phyloP scores from a whole-genome alignment of 768 basidiomycete species.

The Paxillus involutus region DNA sequence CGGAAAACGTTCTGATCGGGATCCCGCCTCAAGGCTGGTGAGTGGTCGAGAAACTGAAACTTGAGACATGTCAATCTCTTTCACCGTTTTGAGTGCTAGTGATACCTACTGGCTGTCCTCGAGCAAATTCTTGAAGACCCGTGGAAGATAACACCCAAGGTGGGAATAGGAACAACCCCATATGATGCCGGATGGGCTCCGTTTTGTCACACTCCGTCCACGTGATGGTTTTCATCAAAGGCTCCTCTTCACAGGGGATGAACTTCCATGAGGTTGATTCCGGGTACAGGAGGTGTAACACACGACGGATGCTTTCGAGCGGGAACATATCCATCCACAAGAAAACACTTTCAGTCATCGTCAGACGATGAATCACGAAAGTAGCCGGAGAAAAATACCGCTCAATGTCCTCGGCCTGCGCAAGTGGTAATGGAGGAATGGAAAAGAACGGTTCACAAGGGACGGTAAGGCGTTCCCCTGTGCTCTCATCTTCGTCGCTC shows the following conservation, averaged over 20 bases:
- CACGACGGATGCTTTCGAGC: conserved; percentile 47
- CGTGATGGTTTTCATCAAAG: conserved; percentile 23
- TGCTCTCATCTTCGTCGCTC: conserved; percentile 38
- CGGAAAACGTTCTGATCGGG: conserved; percentile 10
- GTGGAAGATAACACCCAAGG: conserved; percentile 38
- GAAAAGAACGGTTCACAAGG: conserved; percentile 42
- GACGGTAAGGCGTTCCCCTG: conserved; percentile 43
- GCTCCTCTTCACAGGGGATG: conserved; percentile 18
- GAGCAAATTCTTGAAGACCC: conserved; percentile 36
- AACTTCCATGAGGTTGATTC: conserved; percentile 32
- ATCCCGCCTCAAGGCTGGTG: conserved; percentile 5
- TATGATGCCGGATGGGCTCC: conserved; percentile 10
- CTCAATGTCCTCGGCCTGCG: conserved; percentile 40
- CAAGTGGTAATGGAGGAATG: conserved; percentile 33
- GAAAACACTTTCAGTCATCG: conserved; percentile 34
- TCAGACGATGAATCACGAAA: conserved; percentile 1
- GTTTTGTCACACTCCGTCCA: conserved; percentile 28
- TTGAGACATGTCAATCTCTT: conserved; percentile 4
- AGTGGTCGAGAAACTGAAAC: conserved; percentile 27
- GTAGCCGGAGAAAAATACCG: conserved; percentile 33
- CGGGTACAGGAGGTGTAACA: conserved; percentile 34
- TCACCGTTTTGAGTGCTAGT: background rate
- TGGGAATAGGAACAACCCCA: conserved; percentile 36
- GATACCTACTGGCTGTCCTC: conserved; percentile 19
- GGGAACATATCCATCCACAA: conserved; percentile 54